Base-by-base conservation (phyloP, 192 early-diverging fungal species). In the Mortierella claussenii region DNA sequence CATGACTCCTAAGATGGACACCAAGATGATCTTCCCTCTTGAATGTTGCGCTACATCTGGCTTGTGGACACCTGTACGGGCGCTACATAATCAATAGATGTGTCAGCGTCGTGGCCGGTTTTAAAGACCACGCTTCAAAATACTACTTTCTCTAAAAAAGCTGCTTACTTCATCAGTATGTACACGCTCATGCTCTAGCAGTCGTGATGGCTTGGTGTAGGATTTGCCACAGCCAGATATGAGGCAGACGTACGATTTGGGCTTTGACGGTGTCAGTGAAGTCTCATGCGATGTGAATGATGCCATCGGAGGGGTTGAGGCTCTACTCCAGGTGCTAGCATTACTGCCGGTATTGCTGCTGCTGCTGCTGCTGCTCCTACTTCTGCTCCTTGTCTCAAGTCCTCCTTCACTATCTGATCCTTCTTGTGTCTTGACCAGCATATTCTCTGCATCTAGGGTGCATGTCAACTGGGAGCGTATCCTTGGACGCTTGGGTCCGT, bases 131-230 rank as follows among this genome's bases (percentile, higher is more conserved):
- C 7, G 7, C 13, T 40, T 40, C 37, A 40, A 40, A 46, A 23
- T 40, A 3, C 26, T 20, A 18, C n/a, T 45, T 26, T 24, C 8
- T 36, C 13, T 40, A 13, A 40, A 7, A 40, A 40, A 13, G 13
- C 37, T 10, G 13, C 37, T 55, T 66, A 79, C 81, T 69, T 79
- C 66, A 3, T 69, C 81, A 2, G 81, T 79, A 60, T 82, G 81
- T 18, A 43, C 45, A 10, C 78, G 76, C 24, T 68, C 66, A 49
- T 82, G 81, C 12, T 79, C 81, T 1, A 17, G 49, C 1, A 79
- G 65, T 26, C 79, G 55, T 8, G 63, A 62, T 23, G 70, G 70
- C 33, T 69, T 74, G 5, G 60, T 30, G 54, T 75, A 82, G 13
- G 48, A 26, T 46, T 79, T 82, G 11, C 15, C 62, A 34, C 81